Evolutionary conservation across 1,139 yeast genomes (phyloP).

Genomic region (Geotrichum australiense): DNA sequence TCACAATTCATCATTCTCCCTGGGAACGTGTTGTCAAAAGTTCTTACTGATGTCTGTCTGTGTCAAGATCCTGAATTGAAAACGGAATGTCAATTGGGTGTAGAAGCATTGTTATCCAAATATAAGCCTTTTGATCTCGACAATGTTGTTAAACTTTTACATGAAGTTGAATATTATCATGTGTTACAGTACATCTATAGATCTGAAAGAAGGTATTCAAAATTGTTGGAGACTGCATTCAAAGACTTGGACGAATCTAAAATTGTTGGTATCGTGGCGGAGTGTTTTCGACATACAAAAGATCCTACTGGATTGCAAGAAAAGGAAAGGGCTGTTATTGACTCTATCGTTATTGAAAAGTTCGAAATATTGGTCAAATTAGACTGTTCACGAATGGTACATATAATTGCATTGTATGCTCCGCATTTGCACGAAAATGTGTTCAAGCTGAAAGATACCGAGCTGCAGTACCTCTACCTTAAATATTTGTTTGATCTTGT

Average conservation of each 20-base stretch:
- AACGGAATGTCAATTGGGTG: conserved; percentile 65
- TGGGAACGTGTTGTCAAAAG: conserved; percentile 45
- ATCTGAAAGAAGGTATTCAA: conserved; percentile 45
- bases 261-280: conserved; percentile 28
- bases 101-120: conserved; percentile 57
- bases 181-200: conserved; percentile 56
- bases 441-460: conserved; percentile 20
- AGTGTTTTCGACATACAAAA: conserved; percentile 24
- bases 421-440: conserved; percentile 27
- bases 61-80: conserved; percentile 36
- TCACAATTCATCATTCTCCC: conserved; percentile 68
- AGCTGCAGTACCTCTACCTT: conserved; percentile 24
- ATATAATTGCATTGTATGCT: conserved; percentile 21
- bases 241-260: conserved; percentile 21
- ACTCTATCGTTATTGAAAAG: conserved; percentile 20
- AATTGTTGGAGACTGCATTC: conserved; percentile 43
- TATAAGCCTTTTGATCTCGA: conserved; percentile 50
- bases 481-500: conserved; percentile 22
- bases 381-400: conserved; percentile 22
- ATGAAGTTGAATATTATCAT: conserved; percentile 47
- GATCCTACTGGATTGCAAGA: conserved; percentile 15
- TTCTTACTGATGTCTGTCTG: conserved; percentile 49
- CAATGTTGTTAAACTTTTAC: conserved; percentile 45
- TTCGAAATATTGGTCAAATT: conserved; percentile 21
- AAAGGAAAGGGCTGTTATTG: conserved; percentile 23